Conservation (phyloP, 169 alveolate genomes). For the Cryptosporidium ubiquitum region DNA sequence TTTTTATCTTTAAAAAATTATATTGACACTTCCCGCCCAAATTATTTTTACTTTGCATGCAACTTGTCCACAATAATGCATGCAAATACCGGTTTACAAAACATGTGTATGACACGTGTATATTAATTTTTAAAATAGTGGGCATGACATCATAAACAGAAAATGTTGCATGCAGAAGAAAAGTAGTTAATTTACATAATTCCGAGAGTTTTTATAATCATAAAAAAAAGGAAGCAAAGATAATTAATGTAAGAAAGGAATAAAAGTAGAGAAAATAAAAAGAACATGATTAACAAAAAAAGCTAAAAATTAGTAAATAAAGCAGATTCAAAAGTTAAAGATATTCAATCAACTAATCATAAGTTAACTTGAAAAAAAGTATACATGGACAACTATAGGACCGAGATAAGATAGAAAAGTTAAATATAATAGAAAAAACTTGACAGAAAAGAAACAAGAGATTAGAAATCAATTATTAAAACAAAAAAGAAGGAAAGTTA, state of each 20-base stretch:
- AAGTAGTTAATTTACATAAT: conserved; percentile 25
- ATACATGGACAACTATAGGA: neutral
- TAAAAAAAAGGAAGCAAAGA: neutral
- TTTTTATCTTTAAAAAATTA: neutral
- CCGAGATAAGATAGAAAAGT: conserved; percentile 7
- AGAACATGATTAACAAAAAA: neutral
- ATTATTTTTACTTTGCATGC: neutral
- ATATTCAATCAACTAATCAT: neutral
- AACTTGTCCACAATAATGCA: conserved; percentile 45
- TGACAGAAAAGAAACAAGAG: neutral
- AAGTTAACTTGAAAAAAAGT: conserved; percentile 11
- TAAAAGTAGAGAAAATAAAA: neutral
- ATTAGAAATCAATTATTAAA: too few relatives aligned
- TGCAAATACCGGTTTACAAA: conserved; percentile 38
- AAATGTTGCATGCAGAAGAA: conserved; percentile 13
- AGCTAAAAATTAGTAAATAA: neutral
- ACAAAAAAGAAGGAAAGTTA: neutral
- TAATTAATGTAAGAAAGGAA: neutral
- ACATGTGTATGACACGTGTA: conserved; percentile 18
- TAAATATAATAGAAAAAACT: neutral
- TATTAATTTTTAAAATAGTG: neutral
- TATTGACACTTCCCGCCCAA: neutral
- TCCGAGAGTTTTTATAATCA: conserved; percentile 38
- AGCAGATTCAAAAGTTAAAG: neutral
- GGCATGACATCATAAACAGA: neutral